Conservation (phyloP, 176 grass and related monocot genomes). For the Oryza officinalis region DNA sequence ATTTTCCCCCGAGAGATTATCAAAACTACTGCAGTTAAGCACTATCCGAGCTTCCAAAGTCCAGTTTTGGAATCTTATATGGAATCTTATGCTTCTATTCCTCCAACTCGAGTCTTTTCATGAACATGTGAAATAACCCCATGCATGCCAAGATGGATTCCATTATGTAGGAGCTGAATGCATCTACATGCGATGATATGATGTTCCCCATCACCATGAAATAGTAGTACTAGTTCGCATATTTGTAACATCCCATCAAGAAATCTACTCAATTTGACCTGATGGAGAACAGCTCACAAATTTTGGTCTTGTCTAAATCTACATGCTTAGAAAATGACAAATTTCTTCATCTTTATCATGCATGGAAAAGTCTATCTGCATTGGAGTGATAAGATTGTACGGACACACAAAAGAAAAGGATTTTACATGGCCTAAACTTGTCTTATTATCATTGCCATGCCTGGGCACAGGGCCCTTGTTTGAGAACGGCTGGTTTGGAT, state of each 20-base stretch:
- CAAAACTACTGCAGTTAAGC: background rate
- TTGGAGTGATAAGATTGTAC: slow-evolving; percentile 23
- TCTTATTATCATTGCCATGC: background rate
- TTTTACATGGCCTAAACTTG: slow-evolving; percentile 34
- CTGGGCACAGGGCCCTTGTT: background rate
- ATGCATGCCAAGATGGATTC: background rate
- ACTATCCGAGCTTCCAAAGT: background rate
- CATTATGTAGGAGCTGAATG: slow-evolving; percentile 12
- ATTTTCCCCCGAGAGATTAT: background rate
- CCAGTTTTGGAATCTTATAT: slow-evolving; percentile 11
- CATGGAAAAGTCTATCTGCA: slow-evolving; percentile 16
- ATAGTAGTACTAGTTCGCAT: background rate
- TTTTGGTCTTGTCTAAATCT: slow-evolving; percentile 16
- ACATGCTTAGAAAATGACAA: slow-evolving; percentile 31
- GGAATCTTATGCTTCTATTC: slow-evolving; percentile 20
- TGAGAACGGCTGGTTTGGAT: background rate
- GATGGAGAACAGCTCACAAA: slow-evolving; percentile 24
- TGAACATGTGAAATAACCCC: slow-evolving; percentile 32
- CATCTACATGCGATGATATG: slow-evolving; percentile 37
- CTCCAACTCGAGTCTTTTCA: slow-evolving; percentile 5
- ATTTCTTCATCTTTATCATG: slow-evolving; percentile 17
- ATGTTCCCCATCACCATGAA: slow-evolving; percentile 34
- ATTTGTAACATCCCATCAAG: slow-evolving; percentile 25
- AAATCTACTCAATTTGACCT: background rate
- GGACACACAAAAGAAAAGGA: background rate